Conservation (phyloP, 345 rosid genomes). For the Rhodamnia argentea region DNA sequence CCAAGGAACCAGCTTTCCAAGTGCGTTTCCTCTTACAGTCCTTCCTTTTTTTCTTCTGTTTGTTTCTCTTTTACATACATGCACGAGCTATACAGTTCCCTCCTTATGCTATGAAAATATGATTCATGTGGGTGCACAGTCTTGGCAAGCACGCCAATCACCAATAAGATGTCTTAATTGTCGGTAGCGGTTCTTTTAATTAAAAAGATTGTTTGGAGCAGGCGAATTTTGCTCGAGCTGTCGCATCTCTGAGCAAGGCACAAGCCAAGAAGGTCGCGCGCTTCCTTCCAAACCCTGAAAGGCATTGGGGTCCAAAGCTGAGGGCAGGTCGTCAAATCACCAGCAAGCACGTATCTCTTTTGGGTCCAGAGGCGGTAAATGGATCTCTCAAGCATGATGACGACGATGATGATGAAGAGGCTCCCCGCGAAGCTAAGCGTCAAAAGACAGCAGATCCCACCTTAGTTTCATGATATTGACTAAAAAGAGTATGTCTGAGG, state of each 20-base stretch:
- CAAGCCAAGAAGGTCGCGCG: slow-evolving; percentile 88
- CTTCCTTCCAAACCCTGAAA: slow-evolving; percentile 95
- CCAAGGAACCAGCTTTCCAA: slow-evolving; percentile 80
- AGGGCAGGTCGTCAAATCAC: slow-evolving; percentile 96
- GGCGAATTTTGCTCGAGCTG: slow-evolving; percentile 89
- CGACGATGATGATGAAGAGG: slow-evolving; percentile 11
- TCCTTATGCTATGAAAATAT: background rate
- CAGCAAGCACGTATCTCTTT: slow-evolving; percentile 82
- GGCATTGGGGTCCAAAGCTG: slow-evolving; percentile 98
- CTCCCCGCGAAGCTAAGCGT: slow-evolving; percentile 15
- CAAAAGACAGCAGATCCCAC: slow-evolving; percentile 25
- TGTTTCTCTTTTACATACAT: background rate
- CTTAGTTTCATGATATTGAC: slow-evolving; percentile 1
- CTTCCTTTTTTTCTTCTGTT: background rate
- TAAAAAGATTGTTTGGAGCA: slow-evolving; percentile 10
- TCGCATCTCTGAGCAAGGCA: slow-evolving; percentile 89
- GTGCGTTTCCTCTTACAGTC: slow-evolving; percentile 20
- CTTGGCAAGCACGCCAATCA: background rate
- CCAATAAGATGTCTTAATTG: background rate
- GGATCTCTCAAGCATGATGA: slow-evolving; percentile 49
- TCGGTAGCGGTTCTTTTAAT: background rate
- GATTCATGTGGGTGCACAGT: background rate
- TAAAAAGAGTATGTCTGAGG: background rate
- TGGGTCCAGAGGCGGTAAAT: slow-evolving; percentile 86
- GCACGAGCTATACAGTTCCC: background rate